phyloP scores from a whole-genome alignment of 306 rosid species.

The Sindora glabra region DNA sequence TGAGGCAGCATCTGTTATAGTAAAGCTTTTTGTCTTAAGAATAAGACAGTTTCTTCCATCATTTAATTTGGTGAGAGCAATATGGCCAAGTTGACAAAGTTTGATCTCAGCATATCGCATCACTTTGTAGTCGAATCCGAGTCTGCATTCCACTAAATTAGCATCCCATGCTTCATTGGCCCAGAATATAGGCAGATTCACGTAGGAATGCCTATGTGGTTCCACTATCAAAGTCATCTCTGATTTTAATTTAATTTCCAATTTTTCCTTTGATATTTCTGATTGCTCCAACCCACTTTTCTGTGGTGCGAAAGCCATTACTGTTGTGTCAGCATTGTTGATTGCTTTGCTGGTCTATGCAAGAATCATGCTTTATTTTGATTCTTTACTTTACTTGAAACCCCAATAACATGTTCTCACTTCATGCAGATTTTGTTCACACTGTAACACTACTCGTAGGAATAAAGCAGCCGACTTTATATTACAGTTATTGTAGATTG shows the following conservation, averaged over 20 bases:
- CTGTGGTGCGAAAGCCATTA: constrained; percentile 33
- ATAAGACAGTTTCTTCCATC: constrained; percentile 15
- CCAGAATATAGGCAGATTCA: constrained; percentile 34
- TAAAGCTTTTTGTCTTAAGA: constrained; percentile 3
- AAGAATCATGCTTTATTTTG: constrained; percentile 39
- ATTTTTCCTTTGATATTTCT: constrained; percentile 23
- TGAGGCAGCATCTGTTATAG: constrained; percentile 17
- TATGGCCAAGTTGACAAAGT: constrained; percentile 51
- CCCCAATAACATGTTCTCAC: constrained; percentile 2
- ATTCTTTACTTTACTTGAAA: constrained; percentile 34
- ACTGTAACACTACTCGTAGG: neutral
- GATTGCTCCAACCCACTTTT: constrained; percentile 14
- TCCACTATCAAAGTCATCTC: neutral
- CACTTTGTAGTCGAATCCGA: constrained; percentile 54
- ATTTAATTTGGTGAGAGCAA: constrained; percentile 27
- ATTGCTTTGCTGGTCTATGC: constrained; percentile 24
- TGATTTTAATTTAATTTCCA: constrained; percentile 11
- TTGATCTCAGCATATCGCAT: constrained; percentile 29
- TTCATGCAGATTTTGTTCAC: constrained; percentile 2
- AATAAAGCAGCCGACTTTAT: constrained; percentile 19
- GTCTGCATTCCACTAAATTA: constrained; percentile 70
- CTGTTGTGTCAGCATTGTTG: constrained; percentile 23
- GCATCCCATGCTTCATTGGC: constrained; percentile 46
- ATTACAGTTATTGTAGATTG: neutral
- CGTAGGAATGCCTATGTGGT: constrained; percentile 27